phyloP scores from a whole-genome alignment of 768 basidiomycete species.

The Lyophyllum semitale region DNA sequence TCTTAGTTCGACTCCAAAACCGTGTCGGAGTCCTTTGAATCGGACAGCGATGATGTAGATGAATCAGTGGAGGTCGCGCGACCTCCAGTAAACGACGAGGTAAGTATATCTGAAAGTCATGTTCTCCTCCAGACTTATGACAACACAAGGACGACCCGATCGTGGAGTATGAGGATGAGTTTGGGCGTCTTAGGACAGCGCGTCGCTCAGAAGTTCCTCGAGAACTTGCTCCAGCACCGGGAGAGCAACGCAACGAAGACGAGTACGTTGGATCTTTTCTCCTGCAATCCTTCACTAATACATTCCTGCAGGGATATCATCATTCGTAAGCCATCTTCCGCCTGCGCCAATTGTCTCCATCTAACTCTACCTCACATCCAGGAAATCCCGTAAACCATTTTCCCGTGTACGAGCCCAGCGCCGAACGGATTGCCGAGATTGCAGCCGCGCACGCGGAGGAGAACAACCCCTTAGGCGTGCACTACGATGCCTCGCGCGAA shows the following conservation, averaged over 20 bases:
- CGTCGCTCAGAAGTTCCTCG: slow-evolving; percentile 78
- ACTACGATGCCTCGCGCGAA: slow-evolving; percentile 84
- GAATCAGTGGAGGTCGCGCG: slow-evolving; percentile 71
- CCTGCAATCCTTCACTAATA: slow-evolving; percentile 10
- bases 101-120: slow-evolving; percentile 18
- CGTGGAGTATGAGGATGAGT: slow-evolving; percentile 86
- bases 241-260: slow-evolving; percentile 54
- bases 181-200: slow-evolving; percentile 73
- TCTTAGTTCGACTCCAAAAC: slow-evolving; percentile 68
- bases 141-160: slow-evolving; percentile 66
- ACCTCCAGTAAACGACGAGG: slow-evolving; percentile 41
- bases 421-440: slow-evolving; percentile 76
- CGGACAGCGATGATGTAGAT: slow-evolving; percentile 77
- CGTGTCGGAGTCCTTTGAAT: slow-evolving; percentile 51
- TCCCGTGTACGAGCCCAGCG: slow-evolving; percentile 84
- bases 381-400: slow-evolving; percentile 85
- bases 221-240: slow-evolving; percentile 50
- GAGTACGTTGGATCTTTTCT: slow-evolving; percentile 43
- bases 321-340: slow-evolving; percentile 45
- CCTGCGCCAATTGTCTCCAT: not conserved
- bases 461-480: slow-evolving; percentile 68
- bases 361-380: slow-evolving; percentile 27
- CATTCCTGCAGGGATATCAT: slow-evolving; percentile 50
- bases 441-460: slow-evolving; percentile 69
- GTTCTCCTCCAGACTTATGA: slow-evolving; percentile 4